These are phyloP conservation scores for Lyophyllum shimeji DNA, from an alignment of 768 basidiomycete genomes.

Conservation along the genomic window DNA sequence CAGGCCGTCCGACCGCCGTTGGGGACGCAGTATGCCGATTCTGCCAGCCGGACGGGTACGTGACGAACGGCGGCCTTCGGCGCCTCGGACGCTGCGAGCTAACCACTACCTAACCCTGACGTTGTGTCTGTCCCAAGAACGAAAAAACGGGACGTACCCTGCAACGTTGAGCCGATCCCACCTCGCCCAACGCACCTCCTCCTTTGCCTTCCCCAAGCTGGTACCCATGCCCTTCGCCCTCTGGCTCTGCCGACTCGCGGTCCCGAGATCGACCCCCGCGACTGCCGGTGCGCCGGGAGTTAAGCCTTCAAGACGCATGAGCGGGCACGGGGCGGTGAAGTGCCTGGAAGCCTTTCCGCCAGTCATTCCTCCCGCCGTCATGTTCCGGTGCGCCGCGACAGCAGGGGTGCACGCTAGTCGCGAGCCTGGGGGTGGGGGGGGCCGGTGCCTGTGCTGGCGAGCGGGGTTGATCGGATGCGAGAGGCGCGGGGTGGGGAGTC, in stretches of 20 bases:
- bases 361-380: too few relatives aligned
- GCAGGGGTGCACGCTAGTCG: too few relatives aligned
- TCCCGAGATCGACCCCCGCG: constrained; percentile 13
- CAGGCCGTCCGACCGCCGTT: too few relatives aligned
- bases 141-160: neutral
- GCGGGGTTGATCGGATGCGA: neutral
- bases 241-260: neutral
- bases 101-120: too few relatives aligned
- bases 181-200: neutral
- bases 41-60: constrained; percentile 49
- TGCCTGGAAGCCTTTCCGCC: neutral
- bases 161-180: neutral
- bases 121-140: neutral
- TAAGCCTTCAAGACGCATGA: constrained; percentile 1
- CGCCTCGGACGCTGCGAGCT: neutral
- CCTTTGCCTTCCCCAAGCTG: neutral
- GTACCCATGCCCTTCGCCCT: neutral
- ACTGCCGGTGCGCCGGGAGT: neutral
- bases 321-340: constrained; percentile 5
- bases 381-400: too few relatives aligned
- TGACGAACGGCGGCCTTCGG: constrained; percentile 25
- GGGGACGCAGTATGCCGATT: constrained; percentile 66
- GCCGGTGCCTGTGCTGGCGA: neutral
- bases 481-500: neutral
- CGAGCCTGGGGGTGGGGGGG: neutral